Conservation (phyloP, 176 grass and related monocot species). For the Panicum miliaceum region DNA sequence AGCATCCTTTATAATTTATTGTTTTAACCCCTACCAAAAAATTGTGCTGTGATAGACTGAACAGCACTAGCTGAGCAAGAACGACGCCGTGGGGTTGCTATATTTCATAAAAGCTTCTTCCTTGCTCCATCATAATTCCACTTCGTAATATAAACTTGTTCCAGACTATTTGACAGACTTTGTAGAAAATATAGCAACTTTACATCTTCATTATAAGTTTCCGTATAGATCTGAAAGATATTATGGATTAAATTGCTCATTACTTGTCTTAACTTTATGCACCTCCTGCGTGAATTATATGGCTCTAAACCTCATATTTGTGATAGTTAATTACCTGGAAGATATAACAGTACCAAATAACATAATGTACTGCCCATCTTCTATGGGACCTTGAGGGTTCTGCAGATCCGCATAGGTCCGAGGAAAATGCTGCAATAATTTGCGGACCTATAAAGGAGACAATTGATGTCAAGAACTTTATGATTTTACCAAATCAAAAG, state of each 20-base stretch:
- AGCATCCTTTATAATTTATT: neutral
- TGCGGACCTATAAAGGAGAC: conserved; percentile 65
- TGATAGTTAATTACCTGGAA: conserved; percentile 72
- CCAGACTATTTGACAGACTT: conserved; percentile 27
- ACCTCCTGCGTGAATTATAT: conserved; percentile 21
- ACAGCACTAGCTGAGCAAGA: conserved; percentile 18
- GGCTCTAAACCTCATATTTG: conserved; percentile 39
- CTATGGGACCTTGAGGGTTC: conserved; percentile 74
- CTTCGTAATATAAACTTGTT: conserved; percentile 28
- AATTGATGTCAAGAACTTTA: conserved; percentile 15
- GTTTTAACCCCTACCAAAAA: conserved; percentile 1
- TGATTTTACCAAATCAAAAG: conserved; percentile 25
- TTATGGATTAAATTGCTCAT: conserved; percentile 11
- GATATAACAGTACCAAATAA: conserved; percentile 74
- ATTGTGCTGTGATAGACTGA: neutral
- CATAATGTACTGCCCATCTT: conserved; percentile 90
- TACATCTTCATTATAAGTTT: conserved; percentile 20
- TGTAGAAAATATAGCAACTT: conserved; percentile 7
- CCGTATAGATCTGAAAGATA: neutral
- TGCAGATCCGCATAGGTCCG: conserved; percentile 85
- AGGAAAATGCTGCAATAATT: conserved; percentile 97
- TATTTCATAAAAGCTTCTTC: conserved; percentile 4
- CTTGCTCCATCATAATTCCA: conserved; percentile 15
- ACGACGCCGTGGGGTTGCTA: neutral
- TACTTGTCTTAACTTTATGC: conserved; percentile 22